phyloP scores from a whole-genome alignment of 2,329 filamentous ascomycete genomes.

The Beauveria varroae region DNA sequence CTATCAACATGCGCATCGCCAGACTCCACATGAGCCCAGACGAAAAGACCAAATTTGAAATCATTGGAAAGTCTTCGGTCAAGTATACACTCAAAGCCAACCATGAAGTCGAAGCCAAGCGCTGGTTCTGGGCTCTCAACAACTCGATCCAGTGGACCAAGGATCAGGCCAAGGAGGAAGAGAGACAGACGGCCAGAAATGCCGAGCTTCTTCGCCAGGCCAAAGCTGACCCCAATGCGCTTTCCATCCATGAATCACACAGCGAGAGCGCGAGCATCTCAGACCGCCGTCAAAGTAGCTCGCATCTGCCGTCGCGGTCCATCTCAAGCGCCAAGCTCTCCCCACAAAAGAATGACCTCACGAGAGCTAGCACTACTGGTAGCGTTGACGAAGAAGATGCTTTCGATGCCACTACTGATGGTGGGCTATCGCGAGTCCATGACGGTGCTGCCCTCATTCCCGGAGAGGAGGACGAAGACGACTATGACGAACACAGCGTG shows the following conservation, averaged over 20 bases:
- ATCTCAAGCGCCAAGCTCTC: constrained; percentile 20
- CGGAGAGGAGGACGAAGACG: constrained; percentile 61
- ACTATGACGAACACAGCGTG: constrained; percentile 67
- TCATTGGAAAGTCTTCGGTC: constrained; percentile 95
- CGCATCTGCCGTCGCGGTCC: constrained; percentile 32
- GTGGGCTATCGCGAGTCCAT: constrained; percentile 29
- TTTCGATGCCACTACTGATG: constrained; percentile 39
- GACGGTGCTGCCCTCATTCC: constrained; percentile 29
- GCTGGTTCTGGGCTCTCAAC: constrained; percentile 98
- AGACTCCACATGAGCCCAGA: constrained; percentile 91
- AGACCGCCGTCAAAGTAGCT: constrained; percentile 37
- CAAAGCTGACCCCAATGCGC: constrained; percentile 57
- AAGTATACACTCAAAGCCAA: constrained; percentile 98
- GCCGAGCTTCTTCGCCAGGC: constrained; percentile 71
- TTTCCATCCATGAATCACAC: constrained; percentile 37
- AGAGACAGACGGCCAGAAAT: constrained; percentile 64
- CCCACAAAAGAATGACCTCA: constrained; percentile 28
- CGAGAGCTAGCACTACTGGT: constrained; percentile 37
- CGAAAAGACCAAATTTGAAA: constrained; percentile 96
- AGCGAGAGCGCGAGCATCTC: constrained; percentile 47
- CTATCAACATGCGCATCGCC: constrained; percentile 98
- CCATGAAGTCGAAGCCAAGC: constrained; percentile 94
- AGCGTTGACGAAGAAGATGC: constrained; percentile 48
- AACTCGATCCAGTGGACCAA: constrained; percentile 99
- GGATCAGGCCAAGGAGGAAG: constrained; percentile 89